These are phyloP conservation scores for Platismatia glauca DNA, from an alignment of 495 filamentous ascomycete genomes.

Conservation along the genomic window DNA sequence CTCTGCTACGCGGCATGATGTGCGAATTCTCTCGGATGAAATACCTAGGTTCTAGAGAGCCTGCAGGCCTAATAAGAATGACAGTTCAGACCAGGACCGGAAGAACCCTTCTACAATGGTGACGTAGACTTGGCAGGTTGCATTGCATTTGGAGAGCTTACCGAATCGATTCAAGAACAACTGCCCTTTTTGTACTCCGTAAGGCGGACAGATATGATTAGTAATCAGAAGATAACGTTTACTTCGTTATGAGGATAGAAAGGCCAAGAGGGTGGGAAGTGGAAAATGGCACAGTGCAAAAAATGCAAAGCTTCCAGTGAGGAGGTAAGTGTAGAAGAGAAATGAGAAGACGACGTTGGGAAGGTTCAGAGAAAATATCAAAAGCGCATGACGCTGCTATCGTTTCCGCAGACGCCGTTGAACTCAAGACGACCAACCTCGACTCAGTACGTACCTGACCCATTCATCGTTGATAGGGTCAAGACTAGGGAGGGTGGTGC, in stretches of 20 bases:
- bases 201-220: neutral
- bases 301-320: neutral
- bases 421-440: neutral
- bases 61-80: neutral
- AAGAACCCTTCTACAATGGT: neutral
- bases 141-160: neutral
- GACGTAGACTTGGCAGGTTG: neutral
- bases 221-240: neutral
- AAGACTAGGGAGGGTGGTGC: too few species aligned
- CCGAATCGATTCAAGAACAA: neutral
- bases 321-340: neutral
- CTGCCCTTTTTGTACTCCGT: neutral
- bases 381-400: neutral
- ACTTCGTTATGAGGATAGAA: neutral
- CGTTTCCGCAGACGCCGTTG: neutral
- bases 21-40: conserved; percentile 9
- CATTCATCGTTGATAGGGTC: too few species aligned
- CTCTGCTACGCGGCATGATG: conserved; percentile 21
- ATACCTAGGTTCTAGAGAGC: conserved; percentile 8
- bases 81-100: neutral
- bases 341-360: neutral
- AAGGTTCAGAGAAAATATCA: neutral
- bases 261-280: neutral
- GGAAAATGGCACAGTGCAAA: neutral
- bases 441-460: too few species aligned